These are phyloP conservation scores for Pyrus pyrifolia DNA, from an alignment of 306 rosid genomes.

Conservation along the genomic window DNA sequence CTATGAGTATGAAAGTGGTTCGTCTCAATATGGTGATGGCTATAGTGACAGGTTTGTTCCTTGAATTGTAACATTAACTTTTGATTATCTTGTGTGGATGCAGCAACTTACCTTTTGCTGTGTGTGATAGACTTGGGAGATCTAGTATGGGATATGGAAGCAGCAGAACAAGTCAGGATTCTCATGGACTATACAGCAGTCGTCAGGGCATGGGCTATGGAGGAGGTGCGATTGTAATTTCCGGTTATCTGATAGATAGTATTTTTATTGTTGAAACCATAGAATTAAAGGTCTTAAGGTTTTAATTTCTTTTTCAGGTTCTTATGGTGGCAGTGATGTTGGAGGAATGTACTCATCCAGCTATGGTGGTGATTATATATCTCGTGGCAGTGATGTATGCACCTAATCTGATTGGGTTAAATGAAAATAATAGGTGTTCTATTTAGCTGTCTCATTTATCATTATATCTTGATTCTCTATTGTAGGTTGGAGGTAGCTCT, in stretches of 20 bases:
- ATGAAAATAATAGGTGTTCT: neutral
- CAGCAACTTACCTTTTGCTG: conserved; percentile 6
- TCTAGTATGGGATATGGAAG: conserved; percentile 65
- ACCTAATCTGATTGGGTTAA: neutral
- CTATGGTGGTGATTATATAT: conserved; percentile 63
- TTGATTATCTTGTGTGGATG: neutral
- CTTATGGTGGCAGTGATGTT: conserved; percentile 53
- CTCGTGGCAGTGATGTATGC: conserved; percentile 86
- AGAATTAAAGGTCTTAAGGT: neutral
- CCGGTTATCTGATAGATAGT: neutral
- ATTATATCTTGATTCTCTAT: neutral
- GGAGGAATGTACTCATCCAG: conserved; percentile 82
- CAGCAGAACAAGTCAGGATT: conserved; percentile 67
- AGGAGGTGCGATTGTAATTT: conserved; percentile 39
- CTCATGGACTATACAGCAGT: conserved; percentile 66
- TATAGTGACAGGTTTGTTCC: conserved; percentile 70
- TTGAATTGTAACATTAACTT: neutral
- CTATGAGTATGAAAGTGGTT: conserved; percentile 70
- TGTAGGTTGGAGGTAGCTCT: conserved; percentile 73
- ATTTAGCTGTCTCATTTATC: neutral
- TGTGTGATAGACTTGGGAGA: conserved; percentile 57
- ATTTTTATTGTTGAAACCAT: neutral
- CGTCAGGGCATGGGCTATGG: conserved; percentile 54
- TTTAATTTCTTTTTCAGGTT: conserved; percentile 41
- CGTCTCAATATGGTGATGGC: conserved; percentile 70